Percentiles rank a stretch among this genome's conserved stretches.
Evolutionary conservation across 1,284 basidiomycete genomes (phyloP).

Genomic region (Naganishia sp.): DNA sequence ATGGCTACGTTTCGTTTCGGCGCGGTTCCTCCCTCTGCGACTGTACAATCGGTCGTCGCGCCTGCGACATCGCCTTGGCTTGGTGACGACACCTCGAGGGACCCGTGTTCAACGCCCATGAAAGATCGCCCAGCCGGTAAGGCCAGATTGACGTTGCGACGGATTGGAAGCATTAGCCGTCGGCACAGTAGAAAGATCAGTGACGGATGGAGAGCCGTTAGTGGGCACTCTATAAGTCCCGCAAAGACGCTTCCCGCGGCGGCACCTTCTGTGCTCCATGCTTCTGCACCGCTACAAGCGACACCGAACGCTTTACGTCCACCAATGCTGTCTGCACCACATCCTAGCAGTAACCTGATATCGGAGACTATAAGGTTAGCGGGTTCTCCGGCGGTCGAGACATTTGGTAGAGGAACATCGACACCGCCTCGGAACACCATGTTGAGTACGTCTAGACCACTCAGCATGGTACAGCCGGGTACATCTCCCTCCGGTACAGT

Average conservation of each 20-base stretch:
- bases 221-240: slow-evolving; percentile 11
- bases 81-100: too few relatives aligned
- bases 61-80: too few relatives aligned
- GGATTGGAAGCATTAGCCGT: slow-evolving; percentile 29
- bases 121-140: neutral
- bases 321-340: neutral
- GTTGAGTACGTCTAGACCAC: neutral
- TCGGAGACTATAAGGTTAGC: neutral
- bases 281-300: neutral
- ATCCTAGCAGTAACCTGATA: neutral
- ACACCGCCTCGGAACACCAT: neutral
- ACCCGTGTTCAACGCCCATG: neutral
- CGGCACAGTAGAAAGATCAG: slow-evolving; percentile 31
- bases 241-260: neutral
- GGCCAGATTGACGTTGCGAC: slow-evolving; percentile 15
- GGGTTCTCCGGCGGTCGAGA: neutral
- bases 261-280: neutral
- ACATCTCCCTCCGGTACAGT: neutral
- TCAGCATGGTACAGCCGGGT: neutral
- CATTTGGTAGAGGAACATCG: neutral
- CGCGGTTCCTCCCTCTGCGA: too few relatives aligned
- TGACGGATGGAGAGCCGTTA: slow-evolving; percentile 32
- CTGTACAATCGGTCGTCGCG: too few relatives aligned
- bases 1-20: too few relatives aligned
- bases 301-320: too few relatives aligned